Evolutionary conservation across 441 rosid species (phyloP), one percentile per base, ranked within the genome.

Genomic region (Dalechampia spathulata): DNA sequence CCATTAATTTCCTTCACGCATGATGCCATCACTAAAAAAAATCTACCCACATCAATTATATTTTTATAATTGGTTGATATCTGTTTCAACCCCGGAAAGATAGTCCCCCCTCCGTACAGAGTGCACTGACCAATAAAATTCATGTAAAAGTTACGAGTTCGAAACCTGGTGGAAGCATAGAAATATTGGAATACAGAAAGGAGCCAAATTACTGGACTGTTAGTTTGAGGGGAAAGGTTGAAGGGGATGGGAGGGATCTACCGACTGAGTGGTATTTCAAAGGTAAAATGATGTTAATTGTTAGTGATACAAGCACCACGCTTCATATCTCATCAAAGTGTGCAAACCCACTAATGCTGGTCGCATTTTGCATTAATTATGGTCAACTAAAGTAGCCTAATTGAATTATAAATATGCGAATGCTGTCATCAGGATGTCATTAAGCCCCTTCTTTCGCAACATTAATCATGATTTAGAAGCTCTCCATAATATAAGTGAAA

Each of bases 231-330:
- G 9, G 14, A 45, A 45, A 20, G 55, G 40, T 51, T 51, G 25
- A 11, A 17, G 55, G 37, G 0, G 38, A 30, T 30, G 34, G 4
- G 5, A 50, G 15, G 64, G 63, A 25, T 45, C 34, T 42, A 45
- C 76, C 67, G 70, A 67, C 64, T 39, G 26, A 47, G 20, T 7
- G 43, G 22, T 49, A 19, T 61, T 70, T 71, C 46, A 61, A 57
- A 36, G 47, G 2, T 48, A 44, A 45, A 64, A 55, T 55, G 58
- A 64, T 70, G 66, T 32, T 30, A 30, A 30, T 60, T 44, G 6
- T 14, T 32, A 56, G 47, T 43, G 48, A 22, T 58, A 27, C 52
- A 30, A 57, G 45, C 64, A 60, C n/a, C n/a, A 69, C 54, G 19
- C 41, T 46, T 40, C 8, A 49, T 5, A 55, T 36, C 56, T n/a